These are phyloP conservation scores for Monilinia fructigena DNA, from an alignment of 2,329 filamentous ascomycete genomes.

Conservation along the genomic window DNA sequence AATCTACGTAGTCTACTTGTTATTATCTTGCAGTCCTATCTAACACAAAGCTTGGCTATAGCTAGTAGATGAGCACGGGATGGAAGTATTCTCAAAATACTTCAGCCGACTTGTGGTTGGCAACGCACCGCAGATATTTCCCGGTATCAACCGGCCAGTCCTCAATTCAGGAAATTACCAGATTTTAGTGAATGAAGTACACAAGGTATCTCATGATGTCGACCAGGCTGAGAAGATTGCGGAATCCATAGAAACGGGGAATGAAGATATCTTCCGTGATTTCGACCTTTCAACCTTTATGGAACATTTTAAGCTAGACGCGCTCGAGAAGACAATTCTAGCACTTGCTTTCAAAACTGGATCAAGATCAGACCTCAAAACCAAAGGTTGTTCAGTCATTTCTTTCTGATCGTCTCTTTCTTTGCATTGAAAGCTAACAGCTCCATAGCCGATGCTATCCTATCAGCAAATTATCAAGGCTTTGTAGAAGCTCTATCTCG, in stretches of 20 bases:
- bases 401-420: slow-evolving; percentile 14
- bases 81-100: slow-evolving; percentile 97
- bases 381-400: slow-evolving; percentile 66
- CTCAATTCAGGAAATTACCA: slow-evolving; percentile 80
- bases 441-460: slow-evolving; percentile 76
- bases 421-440: slow-evolving; percentile 26
- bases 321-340: slow-evolving; percentile 81
- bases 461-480: slow-evolving; percentile 73
- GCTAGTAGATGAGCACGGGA: slow-evolving; percentile 96
- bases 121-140: slow-evolving; percentile 91
- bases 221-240: slow-evolving; percentile 88
- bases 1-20: background rate
- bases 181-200: slow-evolving; percentile 78
- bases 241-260: slow-evolving; percentile 85
- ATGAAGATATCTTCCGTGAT: slow-evolving; percentile 91
- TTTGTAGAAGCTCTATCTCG: slow-evolving; percentile 76
- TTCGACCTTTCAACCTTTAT: slow-evolving; percentile 96
- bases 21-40: slow-evolving; percentile 19
- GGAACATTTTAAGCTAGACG: slow-evolving; percentile 92
- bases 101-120: slow-evolving; percentile 88
- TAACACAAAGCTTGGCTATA: slow-evolving; percentile 41
- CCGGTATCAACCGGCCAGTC: slow-evolving; percentile 68
- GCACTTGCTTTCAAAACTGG: slow-evolving; percentile 84
- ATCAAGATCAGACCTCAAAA: slow-evolving; percentile 77
- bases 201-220: slow-evolving; percentile 76